Conservation (phyloP, 306 rosid genomes). For the Pyrus betulifolia region DNA sequence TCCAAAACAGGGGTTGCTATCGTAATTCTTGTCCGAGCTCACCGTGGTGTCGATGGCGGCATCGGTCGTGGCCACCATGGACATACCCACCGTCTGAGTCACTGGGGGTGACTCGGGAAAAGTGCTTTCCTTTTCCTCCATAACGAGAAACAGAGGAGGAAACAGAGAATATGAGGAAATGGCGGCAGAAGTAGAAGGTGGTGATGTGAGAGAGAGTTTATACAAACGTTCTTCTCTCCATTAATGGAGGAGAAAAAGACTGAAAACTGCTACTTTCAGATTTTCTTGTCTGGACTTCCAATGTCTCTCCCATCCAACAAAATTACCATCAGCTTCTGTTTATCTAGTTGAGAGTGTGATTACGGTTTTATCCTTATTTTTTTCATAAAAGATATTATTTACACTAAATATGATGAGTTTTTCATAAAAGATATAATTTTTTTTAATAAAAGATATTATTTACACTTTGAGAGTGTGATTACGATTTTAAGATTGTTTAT, state of each 20-base stretch:
- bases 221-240: conserved; percentile 39
- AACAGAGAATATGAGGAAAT: conserved; percentile 18
- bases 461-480: no score
- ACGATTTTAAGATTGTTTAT: not conserved
- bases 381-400: no score
- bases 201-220: conserved; percentile 22
- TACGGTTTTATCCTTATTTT: not conserved
- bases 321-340: not conserved
- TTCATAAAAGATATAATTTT: not conserved
- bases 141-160: conserved; percentile 1
- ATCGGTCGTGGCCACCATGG: not conserved
- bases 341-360: not conserved
- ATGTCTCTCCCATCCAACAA: not conserved
- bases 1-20: not conserved
- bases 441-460: no score
- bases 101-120: conserved; percentile 27
- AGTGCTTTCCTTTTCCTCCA: conserved; percentile 48
- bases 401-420: no score
- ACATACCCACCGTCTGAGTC: conserved; percentile 11
- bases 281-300: conserved; percentile 40
- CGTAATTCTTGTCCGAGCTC: no score
- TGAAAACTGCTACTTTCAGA: conserved; percentile 32
- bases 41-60: no score
- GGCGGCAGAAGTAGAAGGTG: conserved; percentile 59
- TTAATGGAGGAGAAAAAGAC: conserved; percentile 50